Percentiles rank a stretch among this genome's conserved stretches.
Conservation (phyloP, 345 rosid species). For the Hypericum perforatum region DNA sequence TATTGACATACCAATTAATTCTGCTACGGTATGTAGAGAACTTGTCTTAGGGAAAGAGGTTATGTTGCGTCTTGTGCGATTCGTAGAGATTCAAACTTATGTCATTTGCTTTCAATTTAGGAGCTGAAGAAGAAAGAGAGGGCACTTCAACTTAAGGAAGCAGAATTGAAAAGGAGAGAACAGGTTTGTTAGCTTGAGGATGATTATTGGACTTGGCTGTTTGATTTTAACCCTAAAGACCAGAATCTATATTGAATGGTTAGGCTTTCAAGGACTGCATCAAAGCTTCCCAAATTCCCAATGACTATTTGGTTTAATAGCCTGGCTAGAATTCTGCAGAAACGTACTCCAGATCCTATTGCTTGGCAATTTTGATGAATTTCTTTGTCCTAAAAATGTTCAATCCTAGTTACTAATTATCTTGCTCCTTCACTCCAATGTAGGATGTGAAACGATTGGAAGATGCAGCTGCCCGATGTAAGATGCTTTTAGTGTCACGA, state of each 20-base stretch:
- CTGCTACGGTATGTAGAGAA: slow-evolving; percentile 9
- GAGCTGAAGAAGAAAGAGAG: slow-evolving; percentile 25
- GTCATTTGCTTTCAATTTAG: slow-evolving; percentile 3
- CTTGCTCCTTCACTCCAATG: slow-evolving; percentile 4
- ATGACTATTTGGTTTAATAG: no score
- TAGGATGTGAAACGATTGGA: slow-evolving; percentile 23
- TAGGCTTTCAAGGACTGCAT: no score
- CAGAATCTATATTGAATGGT: no score
- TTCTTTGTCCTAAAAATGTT: no score
- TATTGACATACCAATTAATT: slow-evolving; percentile 26
- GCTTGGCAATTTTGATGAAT: no score
- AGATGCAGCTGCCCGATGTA: slow-evolving; percentile 29
- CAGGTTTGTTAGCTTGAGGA: slow-evolving; percentile 10
- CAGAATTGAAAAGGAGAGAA: slow-evolving; percentile 23
- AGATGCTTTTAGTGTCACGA: slow-evolving; percentile 1
- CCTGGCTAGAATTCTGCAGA: no score
- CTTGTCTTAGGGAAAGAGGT: slow-evolving; percentile 2
- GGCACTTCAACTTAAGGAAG: slow-evolving; percentile 25
- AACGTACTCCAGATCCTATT: no score
- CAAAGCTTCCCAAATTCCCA: no score
- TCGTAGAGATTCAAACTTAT: background rate
- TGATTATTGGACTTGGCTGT: no score
- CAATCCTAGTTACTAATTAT: no score
- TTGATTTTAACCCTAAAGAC: no score
- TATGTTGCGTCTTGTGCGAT: background rate